These are phyloP conservation scores for Cajanus cajan DNA, from an alignment of 306 rosid genomes.

Conservation along the genomic window DNA sequence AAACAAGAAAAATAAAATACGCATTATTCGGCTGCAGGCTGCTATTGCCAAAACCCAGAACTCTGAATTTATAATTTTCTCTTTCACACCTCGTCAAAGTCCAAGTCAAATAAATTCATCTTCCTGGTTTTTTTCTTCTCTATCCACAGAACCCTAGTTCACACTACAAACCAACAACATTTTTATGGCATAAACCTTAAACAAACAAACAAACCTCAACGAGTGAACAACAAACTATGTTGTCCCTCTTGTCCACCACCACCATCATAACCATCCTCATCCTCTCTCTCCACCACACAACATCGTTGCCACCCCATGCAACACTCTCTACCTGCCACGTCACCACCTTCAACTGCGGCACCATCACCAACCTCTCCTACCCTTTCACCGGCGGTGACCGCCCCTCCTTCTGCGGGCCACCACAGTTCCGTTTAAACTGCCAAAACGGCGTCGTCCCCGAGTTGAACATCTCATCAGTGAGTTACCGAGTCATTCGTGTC, in stretches of 20 bases:
- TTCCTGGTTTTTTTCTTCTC: neutral
- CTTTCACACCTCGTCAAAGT: slow-evolving; percentile 13
- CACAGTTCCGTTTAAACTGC: slow-evolving; percentile 49
- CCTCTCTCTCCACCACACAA: slow-evolving; percentile 24
- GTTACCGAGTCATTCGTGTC: slow-evolving; percentile 46
- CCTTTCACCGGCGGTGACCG: slow-evolving; percentile 55
- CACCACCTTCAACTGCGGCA: slow-evolving; percentile 57
- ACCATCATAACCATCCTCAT: neutral
- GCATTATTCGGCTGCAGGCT: slow-evolving; percentile 13
- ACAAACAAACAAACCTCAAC: slow-evolving; percentile 12
- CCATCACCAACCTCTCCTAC: slow-evolving; percentile 42
- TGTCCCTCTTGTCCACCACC: slow-evolving; percentile 2
- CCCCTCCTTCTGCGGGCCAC: slow-evolving; percentile 56
- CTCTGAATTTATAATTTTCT: neutral
- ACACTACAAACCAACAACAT: slow-evolving; percentile 15
- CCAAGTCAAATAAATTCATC: slow-evolving; percentile 37
- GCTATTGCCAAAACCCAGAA: neutral
- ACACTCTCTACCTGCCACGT: slow-evolving; percentile 37
- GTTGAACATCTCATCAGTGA: slow-evolving; percentile 34
- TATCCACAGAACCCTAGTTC: neutral
- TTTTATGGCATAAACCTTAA: neutral
- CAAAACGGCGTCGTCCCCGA: slow-evolving; percentile 6
- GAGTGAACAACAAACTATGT: neutral
- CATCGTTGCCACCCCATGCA: slow-evolving; percentile 37
- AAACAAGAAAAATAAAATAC: neutral